These are phyloP conservation scores for Fusarium sp. DNA, from an alignment of 2,329 filamentous ascomycete species.

Conservation along the genomic window DNA sequence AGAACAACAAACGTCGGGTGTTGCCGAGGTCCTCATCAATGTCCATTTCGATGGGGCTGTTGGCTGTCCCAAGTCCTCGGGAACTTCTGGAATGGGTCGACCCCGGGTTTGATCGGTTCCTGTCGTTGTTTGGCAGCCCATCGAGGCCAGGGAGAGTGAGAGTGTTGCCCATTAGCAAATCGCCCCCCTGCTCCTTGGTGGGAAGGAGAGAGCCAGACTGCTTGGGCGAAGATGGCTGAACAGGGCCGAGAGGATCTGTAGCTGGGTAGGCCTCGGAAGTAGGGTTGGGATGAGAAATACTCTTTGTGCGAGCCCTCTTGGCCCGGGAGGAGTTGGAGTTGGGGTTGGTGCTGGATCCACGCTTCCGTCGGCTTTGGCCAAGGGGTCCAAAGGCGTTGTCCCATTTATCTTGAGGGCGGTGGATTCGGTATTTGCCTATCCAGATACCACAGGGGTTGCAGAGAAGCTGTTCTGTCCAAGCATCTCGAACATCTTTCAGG, in stretches of 20 bases:
- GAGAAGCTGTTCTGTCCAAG: conserved; percentile 79
- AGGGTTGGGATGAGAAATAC: conserved; percentile 56
- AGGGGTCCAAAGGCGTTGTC: conserved; percentile 70
- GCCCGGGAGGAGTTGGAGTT: conserved; percentile 55
- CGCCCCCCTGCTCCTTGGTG: conserved; percentile 29
- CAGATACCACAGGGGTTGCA: conserved; percentile 98
- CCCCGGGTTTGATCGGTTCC: conserved; percentile 47
- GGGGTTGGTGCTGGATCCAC: conserved; percentile 55
- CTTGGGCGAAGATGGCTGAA: conserved; percentile 54
- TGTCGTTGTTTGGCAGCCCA: conserved; percentile 19
- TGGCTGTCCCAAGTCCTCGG: conserved; percentile 65
- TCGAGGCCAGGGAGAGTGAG: conserved; percentile 8
- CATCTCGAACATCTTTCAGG: conserved; percentile 70
- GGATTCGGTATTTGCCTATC: conserved; percentile 88
- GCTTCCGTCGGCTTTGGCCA: conserved; percentile 64
- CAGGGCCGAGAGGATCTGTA: conserved; percentile 65
- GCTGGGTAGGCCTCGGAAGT: conserved; percentile 67
- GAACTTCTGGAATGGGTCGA: conserved; percentile 69
- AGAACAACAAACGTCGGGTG: conserved; percentile 80
- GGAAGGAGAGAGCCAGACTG: conserved; percentile 22
- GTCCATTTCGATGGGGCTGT: conserved; percentile 67
- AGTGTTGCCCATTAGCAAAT: conserved; percentile 10
- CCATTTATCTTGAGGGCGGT: conserved; percentile 88
- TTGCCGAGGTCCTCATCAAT: conserved; percentile 61
- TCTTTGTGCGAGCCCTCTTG: conserved; percentile 64